phyloP scores from a whole-genome alignment of 768 basidiomycete species.

The Collybiopsis confluens region DNA sequence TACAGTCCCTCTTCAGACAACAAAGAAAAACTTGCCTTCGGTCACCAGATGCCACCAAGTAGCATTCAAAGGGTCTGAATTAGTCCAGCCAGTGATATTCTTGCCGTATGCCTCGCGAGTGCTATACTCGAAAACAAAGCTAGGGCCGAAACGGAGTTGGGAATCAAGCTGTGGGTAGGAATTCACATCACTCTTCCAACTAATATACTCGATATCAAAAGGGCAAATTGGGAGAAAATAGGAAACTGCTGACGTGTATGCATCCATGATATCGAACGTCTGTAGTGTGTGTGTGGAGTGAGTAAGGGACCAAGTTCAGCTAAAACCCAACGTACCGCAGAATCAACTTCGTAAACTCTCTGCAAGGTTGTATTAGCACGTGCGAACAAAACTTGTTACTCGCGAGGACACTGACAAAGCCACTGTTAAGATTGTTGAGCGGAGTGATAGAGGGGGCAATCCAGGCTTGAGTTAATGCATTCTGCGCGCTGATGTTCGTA shows the following conservation, averaged over 20 bases:
- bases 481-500: conserved; percentile 51
- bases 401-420: conserved; percentile 36
- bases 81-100: conserved; percentile 53
- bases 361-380: too few relatives aligned
- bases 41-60: conserved; percentile 84
- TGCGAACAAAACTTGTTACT: too few relatives aligned
- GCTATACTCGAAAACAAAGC: conserved; percentile 63
- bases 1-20: background rate
- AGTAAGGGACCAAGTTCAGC: background rate
- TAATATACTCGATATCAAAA: conserved; percentile 18
- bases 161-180: conserved; percentile 53
- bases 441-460: conserved; percentile 70
- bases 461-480: conserved; percentile 48
- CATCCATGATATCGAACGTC: conserved; percentile 78
- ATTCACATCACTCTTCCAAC: conserved; percentile 63
- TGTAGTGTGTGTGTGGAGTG: conserved; percentile 21
- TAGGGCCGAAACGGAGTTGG: conserved; percentile 55
- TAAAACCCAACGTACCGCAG: background rate
- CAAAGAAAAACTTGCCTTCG: conserved; percentile 42
- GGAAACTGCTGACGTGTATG: conserved; percentile 67
- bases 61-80: conserved; percentile 57
- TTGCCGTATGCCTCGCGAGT: conserved; percentile 65
- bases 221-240: background rate
- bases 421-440: conserved; percentile 66
- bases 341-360: background rate